Evolutionary conservation across 2,329 filamentous ascomycete genomes (phyloP), one percentile per base, ranked within the genome.

Genomic region (Tolypocladium endophyticum): DNA sequence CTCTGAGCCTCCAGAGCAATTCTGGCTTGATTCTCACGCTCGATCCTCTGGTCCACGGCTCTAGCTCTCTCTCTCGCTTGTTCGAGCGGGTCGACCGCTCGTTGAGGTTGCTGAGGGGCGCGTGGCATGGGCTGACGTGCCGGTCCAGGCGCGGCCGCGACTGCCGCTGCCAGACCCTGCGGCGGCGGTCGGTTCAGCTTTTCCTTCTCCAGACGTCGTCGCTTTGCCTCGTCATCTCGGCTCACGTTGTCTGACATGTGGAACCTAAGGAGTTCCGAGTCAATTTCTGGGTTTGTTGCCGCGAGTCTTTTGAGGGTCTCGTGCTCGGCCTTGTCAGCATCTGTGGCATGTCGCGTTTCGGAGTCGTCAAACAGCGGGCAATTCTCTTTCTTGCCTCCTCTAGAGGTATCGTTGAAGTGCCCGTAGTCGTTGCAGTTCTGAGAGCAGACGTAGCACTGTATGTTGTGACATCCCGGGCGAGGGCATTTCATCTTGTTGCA

Each of bases 401-500:
- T 68, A 1, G 30, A 60, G 0, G 60, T 16, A 58, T 87, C 80
- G 61, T 87, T 76, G 67, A 95, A 95, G 71, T 95, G 91, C 0
- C 76, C 65, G 67, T 95, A 94, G 59, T 81, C 73, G 30, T n/a
- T 33, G 60, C 79, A 82, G 1, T 83, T 82, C 65, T 87, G 78
- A 28, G 85, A 86, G 73, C 91, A 96, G 50, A 90, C 79, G 66
- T 92, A 91, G 68, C 86, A 88, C 63, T 85, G 82, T 0, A 80
- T 67, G 53, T 83, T 81, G 2, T 59, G 6, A 61, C 83, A 86
- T 1, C 74, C 73, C 47, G 68, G 57, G n/a, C 80, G 79, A 0
- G 82, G 77, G 70, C 91, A 96, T 0, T 72, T 80, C 82, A 96
- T 90, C 73, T 92, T 92, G 74, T 95, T 95, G 75, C 91, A 96